Evolutionary conservation across 2,329 filamentous ascomycete species (phyloP), one percentile per base, ranked within the genome.

Genomic region (Aspergillus proliferans): DNA sequence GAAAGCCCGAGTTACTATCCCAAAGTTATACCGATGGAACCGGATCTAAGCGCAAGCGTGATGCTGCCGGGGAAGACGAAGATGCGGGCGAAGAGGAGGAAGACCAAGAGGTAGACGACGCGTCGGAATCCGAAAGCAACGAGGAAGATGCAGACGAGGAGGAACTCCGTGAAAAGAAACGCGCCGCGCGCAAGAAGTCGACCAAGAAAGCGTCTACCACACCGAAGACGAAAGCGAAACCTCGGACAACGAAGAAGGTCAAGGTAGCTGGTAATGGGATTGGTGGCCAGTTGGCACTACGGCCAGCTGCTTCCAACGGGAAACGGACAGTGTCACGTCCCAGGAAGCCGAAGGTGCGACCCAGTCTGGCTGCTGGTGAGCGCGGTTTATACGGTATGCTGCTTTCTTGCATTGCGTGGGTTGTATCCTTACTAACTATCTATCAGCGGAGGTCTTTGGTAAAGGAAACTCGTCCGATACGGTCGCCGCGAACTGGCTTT

Each of bases 371-470:
- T 48, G 74, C 73, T 9, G 73, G 77, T 38, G 75, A 79, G 52
- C 73, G 71, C 18, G 81, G 82, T 8, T 65, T 85, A 14, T 85
- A 81, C 60, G 79, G 78, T 81, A 61, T 48, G 70, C 61, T 46
- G 55, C 28, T 39, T 28, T 26, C 33, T 36, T 48, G 38, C 38
- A 39, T 47, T n/a, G 40, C 30, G 10, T 12, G 24, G 2, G 47
- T 26, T 21, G 41, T 21, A 44, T 8, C 22, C 28, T 49, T 47
- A 53, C 62, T 71, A 50, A 70, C 50, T 21, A 38, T 34, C 10
- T 55, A 33, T 46, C 19, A 81, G 80, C 76, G 54, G 79, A 84
- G 57, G 75, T 85, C 14, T 85, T 85, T 61, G 77, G 75, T 28
- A 73, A 75, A 53, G 76, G 71, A 45, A 74, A 77, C 54, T 74